Evolutionary conservation across 352 stramenopile species (phyloP), one percentile per base, ranked within the genome.

Genomic region (Globisporangium yorkense): DNA sequence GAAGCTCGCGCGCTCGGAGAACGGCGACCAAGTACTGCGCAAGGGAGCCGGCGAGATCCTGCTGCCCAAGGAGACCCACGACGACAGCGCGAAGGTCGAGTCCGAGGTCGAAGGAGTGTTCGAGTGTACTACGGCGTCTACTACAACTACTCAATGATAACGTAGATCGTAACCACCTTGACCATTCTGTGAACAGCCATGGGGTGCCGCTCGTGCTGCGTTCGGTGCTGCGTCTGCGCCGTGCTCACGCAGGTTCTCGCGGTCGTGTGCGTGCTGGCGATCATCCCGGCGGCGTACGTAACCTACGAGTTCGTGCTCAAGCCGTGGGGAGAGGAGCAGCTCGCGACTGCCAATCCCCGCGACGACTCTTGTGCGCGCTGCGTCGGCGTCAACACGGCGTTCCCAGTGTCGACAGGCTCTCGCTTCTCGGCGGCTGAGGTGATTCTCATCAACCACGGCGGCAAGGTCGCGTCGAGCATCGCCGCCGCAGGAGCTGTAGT

Each of bases 41-140:
- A 81, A 78, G 59, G 72, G 72, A 6, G 72, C 56, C 3, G 72
- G 72, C 2, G 72, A 81, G 61, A 78, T 81, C 58, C 24, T 74
- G n/a, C 54, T 81, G 13, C 72, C 70, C 2, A 63, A 63, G n/a
- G 46, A 60, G 2, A 35, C 37, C 2, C 10, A 44, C 56, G 56
- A 15, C 3, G 33, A 29, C 18, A 57, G 31, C 24, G 52, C 2
- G 7, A 33, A 43, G 18, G 20, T 40, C 7, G 20, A 39, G 37
- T 62, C 48, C 5, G 56, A 62, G n/a, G 48, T 56, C 12, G 48
- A 62, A 56, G 56, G 56, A 24, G 9, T 20, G 27, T 62, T 62
- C 7, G 56, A 55, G n/a, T 35, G 39, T 16, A 41, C 37, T 1
- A 37, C 51, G 1, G 21, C 21, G 18, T 7, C 24, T 16, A 39